A percentile compares a stretch with the other conserved stretches of the same genome.
phyloP scores from a whole-genome alignment of 345 rosid species.

The Linum tenue region DNA sequence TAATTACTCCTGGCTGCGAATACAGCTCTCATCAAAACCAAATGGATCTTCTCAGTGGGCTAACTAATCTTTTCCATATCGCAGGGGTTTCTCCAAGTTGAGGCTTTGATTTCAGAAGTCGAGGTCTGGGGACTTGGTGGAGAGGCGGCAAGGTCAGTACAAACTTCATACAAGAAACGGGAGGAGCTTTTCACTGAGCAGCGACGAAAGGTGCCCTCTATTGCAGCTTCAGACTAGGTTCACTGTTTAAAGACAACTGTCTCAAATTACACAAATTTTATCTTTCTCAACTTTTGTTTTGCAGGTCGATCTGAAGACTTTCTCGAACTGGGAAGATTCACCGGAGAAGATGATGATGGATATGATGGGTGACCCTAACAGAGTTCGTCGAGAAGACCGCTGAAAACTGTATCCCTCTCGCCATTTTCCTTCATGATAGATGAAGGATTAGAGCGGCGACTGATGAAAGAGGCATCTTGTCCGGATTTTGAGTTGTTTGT shows the following conservation, averaged over 20 bases:
- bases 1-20: slow-evolving; percentile 12
- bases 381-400: slow-evolving; percentile 53
- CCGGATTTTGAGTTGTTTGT: too few relatives aligned
- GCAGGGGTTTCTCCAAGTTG: slow-evolving; percentile 77
- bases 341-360: slow-evolving; percentile 96
- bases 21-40: not conserved
- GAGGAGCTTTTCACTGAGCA: slow-evolving; percentile 71
- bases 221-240: not conserved
- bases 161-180: slow-evolving; percentile 54
- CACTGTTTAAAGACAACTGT: not conserved
- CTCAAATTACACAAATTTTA: not conserved
- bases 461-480: too few relatives aligned
- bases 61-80: not conserved
- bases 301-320: slow-evolving; percentile 77
- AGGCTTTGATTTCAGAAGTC: slow-evolving; percentile 51
- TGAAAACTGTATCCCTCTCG: slow-evolving; percentile 11
- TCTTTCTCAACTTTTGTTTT: not conserved
- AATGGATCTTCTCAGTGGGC: not conserved
- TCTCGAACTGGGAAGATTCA: slow-evolving; percentile 80
- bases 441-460: too few relatives aligned
- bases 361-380: slow-evolving; percentile 54
- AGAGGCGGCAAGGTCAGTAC: slow-evolving; percentile 42
- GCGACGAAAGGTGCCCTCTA: slow-evolving; percentile 63
- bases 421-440: not conserved
- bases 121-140: slow-evolving; percentile 94